Percentiles rank a stretch among this genome's conserved stretches.
Evolutionary conservation across 805 yeast genomes (phyloP).

Genomic region (Yamadazyma olivae): DNA sequence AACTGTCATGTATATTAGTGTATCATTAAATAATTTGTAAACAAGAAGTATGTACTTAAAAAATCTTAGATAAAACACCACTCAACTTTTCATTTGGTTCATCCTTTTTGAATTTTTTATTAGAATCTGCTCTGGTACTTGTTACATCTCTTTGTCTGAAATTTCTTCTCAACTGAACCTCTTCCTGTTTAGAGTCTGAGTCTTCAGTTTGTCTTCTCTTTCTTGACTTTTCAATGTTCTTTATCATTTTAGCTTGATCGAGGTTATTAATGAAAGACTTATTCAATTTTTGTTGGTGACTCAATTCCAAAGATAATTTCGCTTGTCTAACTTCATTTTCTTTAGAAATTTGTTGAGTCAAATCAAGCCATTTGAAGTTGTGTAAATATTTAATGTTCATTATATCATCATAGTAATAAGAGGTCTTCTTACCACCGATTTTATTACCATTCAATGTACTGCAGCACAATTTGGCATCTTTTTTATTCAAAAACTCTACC

Average conservation of each 20-base stretch:
- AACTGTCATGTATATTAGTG: slow-evolving; percentile 6
- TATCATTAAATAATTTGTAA: slow-evolving; percentile 7
- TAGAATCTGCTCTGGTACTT: slow-evolving; percentile 65
- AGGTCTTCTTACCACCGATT: slow-evolving; percentile 88
- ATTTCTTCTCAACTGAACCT: slow-evolving; percentile 46
- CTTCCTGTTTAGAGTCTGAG: slow-evolving; percentile 14
- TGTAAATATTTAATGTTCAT: slow-evolving; percentile 85
- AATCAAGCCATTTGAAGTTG: slow-evolving; percentile 92
- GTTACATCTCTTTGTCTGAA: slow-evolving; percentile 71
- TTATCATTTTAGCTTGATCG: slow-evolving; percentile 79
- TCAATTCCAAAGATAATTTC: slow-evolving; percentile 80
- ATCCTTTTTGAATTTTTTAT: slow-evolving; percentile 40
- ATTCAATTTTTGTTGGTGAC: slow-evolving; percentile 85
- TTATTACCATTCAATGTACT: slow-evolving; percentile 82
- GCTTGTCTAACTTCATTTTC: slow-evolving; percentile 89
- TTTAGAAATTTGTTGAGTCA: slow-evolving; percentile 88
- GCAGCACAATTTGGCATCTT: slow-evolving; percentile 87
- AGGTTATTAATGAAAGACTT: slow-evolving; percentile 80
- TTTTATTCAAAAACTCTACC: slow-evolving; percentile 85
- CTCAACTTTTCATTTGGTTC: slow-evolving; percentile 39
- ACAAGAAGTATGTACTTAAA: slow-evolving; percentile 37
- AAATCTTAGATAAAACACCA: slow-evolving; percentile 52
- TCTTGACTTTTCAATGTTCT: slow-evolving; percentile 56
- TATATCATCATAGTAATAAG: slow-evolving; percentile 90
- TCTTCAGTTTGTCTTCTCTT: slow-evolving; percentile 18